phyloP scores from a whole-genome alignment of 495 filamentous ascomycete genomes.

The Xylaria cubensis region DNA sequence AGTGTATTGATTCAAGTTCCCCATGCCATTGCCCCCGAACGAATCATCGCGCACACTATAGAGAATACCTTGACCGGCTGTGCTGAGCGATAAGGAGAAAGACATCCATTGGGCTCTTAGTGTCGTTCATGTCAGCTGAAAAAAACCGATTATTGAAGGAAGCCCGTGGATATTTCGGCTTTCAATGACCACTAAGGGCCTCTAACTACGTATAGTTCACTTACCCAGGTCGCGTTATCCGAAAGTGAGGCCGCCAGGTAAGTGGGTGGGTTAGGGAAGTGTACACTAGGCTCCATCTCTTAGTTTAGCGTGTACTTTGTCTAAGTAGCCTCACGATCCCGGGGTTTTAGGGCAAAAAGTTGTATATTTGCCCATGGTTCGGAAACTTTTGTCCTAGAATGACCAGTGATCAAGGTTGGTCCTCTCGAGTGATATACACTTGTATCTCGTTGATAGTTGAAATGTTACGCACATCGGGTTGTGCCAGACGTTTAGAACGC shows the following conservation, averaged over 20 bases:
- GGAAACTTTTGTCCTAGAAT: not conserved
- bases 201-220: not conserved
- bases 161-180: not conserved
- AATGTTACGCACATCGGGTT: not conserved
- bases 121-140: not conserved
- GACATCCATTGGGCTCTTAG: not conserved
- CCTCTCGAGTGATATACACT: not conserved
- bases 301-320: not conserved
- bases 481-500: not conserved
- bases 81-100: not conserved
- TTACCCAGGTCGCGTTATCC: not conserved
- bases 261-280: constrained; percentile 2
- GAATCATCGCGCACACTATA: not conserved
- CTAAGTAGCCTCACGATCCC: not conserved
- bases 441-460: not conserved
- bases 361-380: not conserved
- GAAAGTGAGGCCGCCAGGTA: constrained; percentile 11
- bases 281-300: not conserved
- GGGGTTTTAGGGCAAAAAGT: not conserved
- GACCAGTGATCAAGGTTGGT: not conserved
- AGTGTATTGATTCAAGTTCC: not conserved
- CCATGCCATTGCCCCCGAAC: not conserved
- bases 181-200: not conserved
- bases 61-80: not conserved
- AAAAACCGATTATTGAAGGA: constrained; percentile 1